Evolutionary conservation across 1,284 basidiomycete genomes (phyloP), one percentile per base, ranked within the genome.

Genomic region (Grifola frondosa): DNA sequence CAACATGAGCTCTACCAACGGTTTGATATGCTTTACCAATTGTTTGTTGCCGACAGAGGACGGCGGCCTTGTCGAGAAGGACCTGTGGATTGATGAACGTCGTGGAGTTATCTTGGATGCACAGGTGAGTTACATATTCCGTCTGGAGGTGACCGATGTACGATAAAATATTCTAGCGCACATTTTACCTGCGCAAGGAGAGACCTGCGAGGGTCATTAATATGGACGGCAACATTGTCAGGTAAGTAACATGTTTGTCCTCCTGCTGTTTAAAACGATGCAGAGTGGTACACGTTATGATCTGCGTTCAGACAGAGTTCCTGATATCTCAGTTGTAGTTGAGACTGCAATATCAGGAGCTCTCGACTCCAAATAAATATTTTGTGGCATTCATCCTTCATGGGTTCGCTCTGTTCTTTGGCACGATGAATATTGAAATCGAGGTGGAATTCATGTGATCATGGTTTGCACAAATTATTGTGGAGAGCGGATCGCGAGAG

Each of bases 21-120:
- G 77, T 33, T 70, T 91, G 17, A 66, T 91, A 41, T 88, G 90
- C 66, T 91, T 92, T 66, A 92, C 89, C 17, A 91, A 92, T 64
- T 90, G 90, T 56, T 66, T 84, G 44, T 69, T 91, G 25, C 80
- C 84, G 2, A 77, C 75, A 46, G 85, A 91, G 58, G 86, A 91
- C 57, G 90, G 89, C 17, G 78, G 71, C 32, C 68, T 90, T 21
- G 60, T 82, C 21, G 67, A 81, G 60, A 76, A 78, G 53, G 87
- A 90, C 57, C 68, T 90, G 15, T 90, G 87, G 87, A 77, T 90
- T 40, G 86, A 90, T 59, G 77, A 86, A 58, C 68, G 69, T 8
- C 70, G 76, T 22, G 87, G 87, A 0, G 68, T 80, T 42, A 80
- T 91, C 45, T 62, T 91, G 30, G 81, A 91, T 64, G 73, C 86